Conservation (phyloP, 2,329 filamentous ascomycete genomes). For the Orbilia oligospora region DNA sequence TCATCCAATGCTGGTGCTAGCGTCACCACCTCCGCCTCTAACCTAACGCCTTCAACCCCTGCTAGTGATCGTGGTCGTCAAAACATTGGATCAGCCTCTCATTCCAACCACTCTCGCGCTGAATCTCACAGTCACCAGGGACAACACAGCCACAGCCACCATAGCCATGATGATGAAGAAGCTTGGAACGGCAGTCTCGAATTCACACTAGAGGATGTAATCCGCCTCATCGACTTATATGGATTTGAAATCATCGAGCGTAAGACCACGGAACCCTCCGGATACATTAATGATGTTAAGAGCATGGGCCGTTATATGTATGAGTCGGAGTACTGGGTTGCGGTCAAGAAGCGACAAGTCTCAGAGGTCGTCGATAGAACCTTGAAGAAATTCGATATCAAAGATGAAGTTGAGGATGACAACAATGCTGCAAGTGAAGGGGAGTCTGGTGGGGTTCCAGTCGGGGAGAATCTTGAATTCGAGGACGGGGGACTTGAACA, state of each 20-base stretch:
- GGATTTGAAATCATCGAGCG: conserved; percentile 82
- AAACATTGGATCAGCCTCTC: background rate
- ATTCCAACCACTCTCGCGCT: background rate
- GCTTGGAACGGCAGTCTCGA: conserved; percentile 80
- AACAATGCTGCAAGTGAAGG: background rate
- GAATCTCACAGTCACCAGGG: background rate
- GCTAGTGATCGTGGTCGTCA: too few relatives aligned
- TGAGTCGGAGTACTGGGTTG: conserved; percentile 85
- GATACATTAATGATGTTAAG: conserved; percentile 86
- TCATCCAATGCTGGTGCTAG: background rate
- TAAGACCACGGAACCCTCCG: conserved; percentile 75
- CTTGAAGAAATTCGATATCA: conserved; percentile 36
- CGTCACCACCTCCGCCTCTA: background rate
- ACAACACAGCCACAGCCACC: conserved; percentile 7
- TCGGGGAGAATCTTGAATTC: background rate
- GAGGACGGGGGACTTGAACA: background rate
- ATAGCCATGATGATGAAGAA: background rate
- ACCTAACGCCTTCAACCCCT: background rate
- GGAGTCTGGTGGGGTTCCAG: background rate
- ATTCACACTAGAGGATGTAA: conserved; percentile 88
- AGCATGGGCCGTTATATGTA: conserved; percentile 92
- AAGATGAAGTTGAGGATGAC: background rate
- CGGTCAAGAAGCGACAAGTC: conserved; percentile 74
- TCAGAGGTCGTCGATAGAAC: conserved; percentile 24
- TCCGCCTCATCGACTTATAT: conserved; percentile 79